Evolutionary conservation across 495 filamentous ascomycete genomes (phyloP).

Genomic region (Penicillium crystallinum): DNA sequence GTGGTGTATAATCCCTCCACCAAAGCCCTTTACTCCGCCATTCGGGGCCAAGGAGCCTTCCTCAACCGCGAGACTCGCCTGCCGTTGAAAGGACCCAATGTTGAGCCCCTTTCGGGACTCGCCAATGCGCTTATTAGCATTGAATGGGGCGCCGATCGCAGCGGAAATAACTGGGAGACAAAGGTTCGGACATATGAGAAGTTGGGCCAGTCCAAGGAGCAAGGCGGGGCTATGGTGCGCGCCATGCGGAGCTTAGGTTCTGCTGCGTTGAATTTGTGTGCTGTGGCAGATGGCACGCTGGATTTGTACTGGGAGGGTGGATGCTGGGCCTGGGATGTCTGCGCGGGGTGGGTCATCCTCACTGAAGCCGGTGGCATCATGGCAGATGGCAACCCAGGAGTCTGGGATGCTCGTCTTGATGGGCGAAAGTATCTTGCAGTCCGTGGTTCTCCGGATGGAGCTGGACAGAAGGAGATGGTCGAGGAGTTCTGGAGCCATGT

Average conservation of each 20-base stretch:
- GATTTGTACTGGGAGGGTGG: constrained; percentile 94
- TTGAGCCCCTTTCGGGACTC: constrained; percentile 54
- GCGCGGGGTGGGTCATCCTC: constrained; percentile 85
- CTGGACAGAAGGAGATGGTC: constrained; percentile 68
- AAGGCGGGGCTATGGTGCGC: constrained; percentile 83
- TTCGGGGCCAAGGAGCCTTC: constrained; percentile 64
- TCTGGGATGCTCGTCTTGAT: constrained; percentile 72
- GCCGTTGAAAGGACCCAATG: constrained; percentile 43
- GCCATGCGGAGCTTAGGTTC: constrained; percentile 67
- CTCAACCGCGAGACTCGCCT: constrained; percentile 49
- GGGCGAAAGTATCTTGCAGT: constrained; percentile 75
- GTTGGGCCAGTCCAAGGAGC: constrained; percentile 55
- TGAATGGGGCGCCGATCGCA: constrained; percentile 75
- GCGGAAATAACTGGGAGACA: constrained; percentile 68
- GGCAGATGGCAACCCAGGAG: constrained; percentile 70
- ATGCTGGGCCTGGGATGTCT: constrained; percentile 94
- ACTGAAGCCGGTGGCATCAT: constrained; percentile 79
- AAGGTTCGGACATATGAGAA: constrained; percentile 65
- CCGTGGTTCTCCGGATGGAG: constrained; percentile 49
- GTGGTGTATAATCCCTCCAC: constrained; percentile 82
- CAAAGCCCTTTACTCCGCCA: constrained; percentile 62
- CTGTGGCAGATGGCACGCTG: constrained; percentile 70
- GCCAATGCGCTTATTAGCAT: constrained; percentile 59
- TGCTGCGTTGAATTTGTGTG: constrained; percentile 79
- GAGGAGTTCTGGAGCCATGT: constrained; percentile 71